Evolutionary conservation across 2,329 filamentous ascomycete species (phyloP).

Genomic region (Lasiodiplodia citricola): DNA sequence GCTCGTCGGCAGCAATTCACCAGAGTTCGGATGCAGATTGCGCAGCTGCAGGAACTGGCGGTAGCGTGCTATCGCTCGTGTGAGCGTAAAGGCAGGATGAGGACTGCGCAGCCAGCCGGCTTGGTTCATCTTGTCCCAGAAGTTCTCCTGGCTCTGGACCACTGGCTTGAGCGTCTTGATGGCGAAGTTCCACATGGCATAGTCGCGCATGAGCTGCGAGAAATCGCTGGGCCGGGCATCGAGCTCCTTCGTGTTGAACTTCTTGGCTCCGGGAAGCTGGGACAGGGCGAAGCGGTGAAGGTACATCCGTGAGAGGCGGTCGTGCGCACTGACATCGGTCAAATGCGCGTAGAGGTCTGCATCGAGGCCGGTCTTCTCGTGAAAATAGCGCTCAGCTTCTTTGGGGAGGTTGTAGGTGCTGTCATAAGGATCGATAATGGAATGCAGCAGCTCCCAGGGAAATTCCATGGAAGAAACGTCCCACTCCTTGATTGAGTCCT

Average conservation of each 20-base stretch:
- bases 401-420: slow-evolving; percentile 6
- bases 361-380: slow-evolving; percentile 15
- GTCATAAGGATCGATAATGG: slow-evolving; percentile 12
- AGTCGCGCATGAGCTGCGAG: slow-evolving; percentile 19
- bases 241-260: slow-evolving; percentile 12
- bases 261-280: slow-evolving; percentile 10
- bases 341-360: slow-evolving; percentile 13
- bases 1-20: slow-evolving; percentile 47
- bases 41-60: slow-evolving; percentile 46
- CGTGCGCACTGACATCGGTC: slow-evolving; percentile 8
- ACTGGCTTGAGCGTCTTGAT: slow-evolving; percentile 36
- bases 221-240: slow-evolving; percentile 20
- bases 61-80: slow-evolving; percentile 47
- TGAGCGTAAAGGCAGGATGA: slow-evolving; percentile 41
- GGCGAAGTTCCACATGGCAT: slow-evolving; percentile 13
- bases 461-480: slow-evolving; percentile 21
- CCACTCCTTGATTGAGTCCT: slow-evolving; percentile 18
- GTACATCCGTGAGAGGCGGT: slow-evolving; percentile 19
- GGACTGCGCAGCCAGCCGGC: slow-evolving; percentile 50
- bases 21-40: slow-evolving; percentile 33
- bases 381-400: slow-evolving; percentile 15
- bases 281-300: slow-evolving; percentile 17
- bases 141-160: slow-evolving; percentile 46
- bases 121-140: slow-evolving; percentile 50
- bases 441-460: slow-evolving; percentile 16